Evolutionary conservation across 2,329 filamentous ascomycete genomes (phyloP).

Genomic region (Exophiala spinifera): DNA sequence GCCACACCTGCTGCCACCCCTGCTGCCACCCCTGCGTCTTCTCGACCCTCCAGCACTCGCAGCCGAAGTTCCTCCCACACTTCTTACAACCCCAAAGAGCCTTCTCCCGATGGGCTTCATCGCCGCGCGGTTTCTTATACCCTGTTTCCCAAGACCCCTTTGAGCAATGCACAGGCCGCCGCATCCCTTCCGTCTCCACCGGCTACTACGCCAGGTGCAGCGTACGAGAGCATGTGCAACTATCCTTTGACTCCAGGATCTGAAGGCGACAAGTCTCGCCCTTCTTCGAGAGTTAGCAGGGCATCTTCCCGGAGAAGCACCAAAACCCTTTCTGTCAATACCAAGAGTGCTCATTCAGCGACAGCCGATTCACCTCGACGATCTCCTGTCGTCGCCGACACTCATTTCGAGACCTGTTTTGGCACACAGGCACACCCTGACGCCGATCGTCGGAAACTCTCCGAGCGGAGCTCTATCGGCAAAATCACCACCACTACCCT

Average conservation of each 20-base stretch:
- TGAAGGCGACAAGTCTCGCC: neutral
- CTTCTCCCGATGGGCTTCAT: slow-evolving; percentile 2
- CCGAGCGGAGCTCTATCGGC: neutral
- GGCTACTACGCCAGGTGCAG: neutral
- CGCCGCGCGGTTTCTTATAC: slow-evolving; percentile 18
- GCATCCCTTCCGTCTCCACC: slow-evolving; percentile 2
- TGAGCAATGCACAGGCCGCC: neutral
- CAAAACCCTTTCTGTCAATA: slow-evolving; percentile 6
- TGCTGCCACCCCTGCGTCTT: slow-evolving; percentile 12
- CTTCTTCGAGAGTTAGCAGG: slow-evolving; percentile 3
- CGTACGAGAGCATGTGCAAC: slow-evolving; percentile 2
- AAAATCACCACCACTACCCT: slow-evolving; percentile 11
- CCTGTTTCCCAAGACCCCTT: slow-evolving; percentile 20
- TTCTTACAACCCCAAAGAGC: slow-evolving; percentile 7
- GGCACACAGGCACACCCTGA: slow-evolving; percentile 1
- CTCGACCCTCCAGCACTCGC: slow-evolving; percentile 13
- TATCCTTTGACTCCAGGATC: neutral
- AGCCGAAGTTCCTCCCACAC: slow-evolving; percentile 15
- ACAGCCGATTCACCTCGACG: slow-evolving; percentile 5
- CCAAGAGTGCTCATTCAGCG: neutral
- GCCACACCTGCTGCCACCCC: too few species aligned
- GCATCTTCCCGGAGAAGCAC: neutral
- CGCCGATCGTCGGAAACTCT: neutral
- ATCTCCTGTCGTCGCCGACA: slow-evolving; percentile 17
- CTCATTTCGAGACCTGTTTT: slow-evolving; percentile 9